Evolutionary conservation across 148 eudicot genomes (phyloP).

Genomic region (Rhododendron vialii): DNA sequence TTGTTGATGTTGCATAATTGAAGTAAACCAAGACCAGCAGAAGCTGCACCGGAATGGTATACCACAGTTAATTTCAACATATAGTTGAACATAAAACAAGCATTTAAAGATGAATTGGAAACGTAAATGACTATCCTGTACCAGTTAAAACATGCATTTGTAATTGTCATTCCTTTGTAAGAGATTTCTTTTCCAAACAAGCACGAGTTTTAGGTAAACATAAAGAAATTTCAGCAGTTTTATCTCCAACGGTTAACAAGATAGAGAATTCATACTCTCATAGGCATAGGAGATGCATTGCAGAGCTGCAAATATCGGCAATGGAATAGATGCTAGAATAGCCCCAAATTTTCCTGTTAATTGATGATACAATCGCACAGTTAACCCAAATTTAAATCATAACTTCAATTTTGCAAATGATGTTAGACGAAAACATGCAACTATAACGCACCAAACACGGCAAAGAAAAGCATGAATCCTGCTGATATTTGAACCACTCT

Average conservation of each 20-base stretch:
- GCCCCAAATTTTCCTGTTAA: slow-evolving; percentile 90
- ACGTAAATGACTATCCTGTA: no score
- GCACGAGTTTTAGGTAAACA: neutral
- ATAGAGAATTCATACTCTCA: slow-evolving; percentile 48
- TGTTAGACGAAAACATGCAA: neutral
- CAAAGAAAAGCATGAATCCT: slow-evolving; percentile 79
- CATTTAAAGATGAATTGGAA: neutral
- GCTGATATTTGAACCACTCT: slow-evolving; percentile 80
- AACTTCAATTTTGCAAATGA: neutral
- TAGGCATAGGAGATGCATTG: slow-evolving; percentile 81
- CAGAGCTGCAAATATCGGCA: slow-evolving; percentile 75
- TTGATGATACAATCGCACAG: neutral
- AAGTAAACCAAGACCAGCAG: slow-evolving; percentile 75
- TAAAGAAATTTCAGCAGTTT: neutral
- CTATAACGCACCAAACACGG: slow-evolving; percentile 55
- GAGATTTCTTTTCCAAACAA: no score
- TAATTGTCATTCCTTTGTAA: no score
- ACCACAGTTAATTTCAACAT: neutral
- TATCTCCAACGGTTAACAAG: neutral
- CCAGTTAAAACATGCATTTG: no score
- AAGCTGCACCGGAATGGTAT: slow-evolving; percentile 36
- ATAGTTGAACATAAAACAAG: neutral
- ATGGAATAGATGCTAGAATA: slow-evolving; percentile 78
- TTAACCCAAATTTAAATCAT: neutral
- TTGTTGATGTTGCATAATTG: slow-evolving; percentile 94